phyloP scores from a whole-genome alignment of 768 basidiomycete species.

The Sporobolomyces phaffii region DNA sequence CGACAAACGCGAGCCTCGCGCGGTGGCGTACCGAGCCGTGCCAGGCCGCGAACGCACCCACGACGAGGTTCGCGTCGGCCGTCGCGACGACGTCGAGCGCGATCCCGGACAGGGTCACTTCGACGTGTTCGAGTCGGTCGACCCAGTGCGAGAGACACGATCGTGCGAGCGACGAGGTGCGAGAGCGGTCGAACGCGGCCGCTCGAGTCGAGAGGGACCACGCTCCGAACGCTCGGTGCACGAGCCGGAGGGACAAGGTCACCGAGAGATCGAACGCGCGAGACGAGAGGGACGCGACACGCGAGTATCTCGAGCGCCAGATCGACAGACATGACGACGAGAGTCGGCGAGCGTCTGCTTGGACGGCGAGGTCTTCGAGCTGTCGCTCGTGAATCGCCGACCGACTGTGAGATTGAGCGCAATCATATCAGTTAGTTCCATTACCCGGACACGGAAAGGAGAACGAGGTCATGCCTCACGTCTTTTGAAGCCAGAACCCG shows the following conservation, averaged over 20 bases:
- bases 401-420: background rate
- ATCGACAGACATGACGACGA: background rate
- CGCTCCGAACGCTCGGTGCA: background rate
- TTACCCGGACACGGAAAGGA: too few relatives aligned
- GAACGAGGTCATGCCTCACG: constrained; percentile 9
- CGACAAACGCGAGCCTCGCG: too few relatives aligned
- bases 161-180: too few relatives aligned
- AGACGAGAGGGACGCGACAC: background rate
- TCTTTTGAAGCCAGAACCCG: background rate
- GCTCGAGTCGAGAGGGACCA: background rate
- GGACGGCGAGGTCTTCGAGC: background rate
- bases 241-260: background rate
- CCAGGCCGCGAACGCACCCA: too few relatives aligned
- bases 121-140: too few relatives aligned
- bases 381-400: background rate
- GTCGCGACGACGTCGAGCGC: too few relatives aligned
- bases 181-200: background rate
- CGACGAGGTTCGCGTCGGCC: too few relatives aligned
- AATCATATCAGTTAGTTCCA: background rate
- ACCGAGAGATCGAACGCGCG: background rate
- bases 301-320: background rate
- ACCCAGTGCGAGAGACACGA: too few relatives aligned
- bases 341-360: background rate
- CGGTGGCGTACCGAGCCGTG: too few relatives aligned
- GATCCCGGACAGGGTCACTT: background rate